These are phyloP conservation scores for Exophiala alcalophila DNA, from an alignment of 2,329 filamentous ascomycete genomes.

Conservation along the genomic window DNA sequence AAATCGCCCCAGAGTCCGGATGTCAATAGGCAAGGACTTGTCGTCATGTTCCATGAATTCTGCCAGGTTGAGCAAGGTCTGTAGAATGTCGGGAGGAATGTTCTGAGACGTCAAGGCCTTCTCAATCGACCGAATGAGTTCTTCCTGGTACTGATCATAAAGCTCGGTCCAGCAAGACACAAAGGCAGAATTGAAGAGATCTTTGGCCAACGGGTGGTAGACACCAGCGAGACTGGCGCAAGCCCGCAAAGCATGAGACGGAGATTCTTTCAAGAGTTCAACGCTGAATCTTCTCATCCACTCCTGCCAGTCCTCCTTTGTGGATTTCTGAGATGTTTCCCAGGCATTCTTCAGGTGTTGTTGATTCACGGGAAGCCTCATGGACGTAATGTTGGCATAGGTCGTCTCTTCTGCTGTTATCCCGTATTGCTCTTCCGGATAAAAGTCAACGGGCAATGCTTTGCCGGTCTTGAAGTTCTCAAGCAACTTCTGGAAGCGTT, in stretches of 20 bases:
- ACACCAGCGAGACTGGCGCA: slow-evolving; percentile 88
- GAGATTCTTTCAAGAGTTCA: slow-evolving; percentile 89
- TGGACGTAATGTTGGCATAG: slow-evolving; percentile 51
- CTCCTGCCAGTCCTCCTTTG: slow-evolving; percentile 98
- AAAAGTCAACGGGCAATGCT: slow-evolving; percentile 89
- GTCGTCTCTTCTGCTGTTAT: slow-evolving; percentile 68
- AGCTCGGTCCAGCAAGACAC: slow-evolving; percentile 98
- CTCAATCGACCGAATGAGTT: slow-evolving; percentile 92
- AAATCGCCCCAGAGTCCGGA: slow-evolving; percentile 87
- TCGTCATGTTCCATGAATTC: slow-evolving; percentile 99
- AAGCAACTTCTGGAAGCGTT: slow-evolving; percentile 88
- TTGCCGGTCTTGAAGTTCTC: slow-evolving; percentile 93
- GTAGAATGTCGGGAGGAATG: slow-evolving; percentile 91
- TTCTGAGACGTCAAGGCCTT: slow-evolving; percentile 92
- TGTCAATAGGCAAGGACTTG: slow-evolving; percentile 96
- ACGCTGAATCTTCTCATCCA: slow-evolving; percentile 98
- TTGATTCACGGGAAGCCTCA: slow-evolving; percentile 94
- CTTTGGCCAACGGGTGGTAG: slow-evolving; percentile 85
- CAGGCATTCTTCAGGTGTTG: slow-evolving; percentile 96
- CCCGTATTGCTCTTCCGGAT: slow-evolving; percentile 75
- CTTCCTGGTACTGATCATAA: slow-evolving; percentile 95
- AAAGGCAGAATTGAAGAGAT: slow-evolving; percentile 97
- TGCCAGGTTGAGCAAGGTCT: slow-evolving; percentile 89
- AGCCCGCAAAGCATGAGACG: slow-evolving; percentile 88
- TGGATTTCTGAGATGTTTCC: slow-evolving; percentile 96